Percentiles rank a stretch among this genome's conserved stretches.
Evolutionary conservation across 192 early-diverging fungal species (phyloP).

Genomic region (Backusella sp.): DNA sequence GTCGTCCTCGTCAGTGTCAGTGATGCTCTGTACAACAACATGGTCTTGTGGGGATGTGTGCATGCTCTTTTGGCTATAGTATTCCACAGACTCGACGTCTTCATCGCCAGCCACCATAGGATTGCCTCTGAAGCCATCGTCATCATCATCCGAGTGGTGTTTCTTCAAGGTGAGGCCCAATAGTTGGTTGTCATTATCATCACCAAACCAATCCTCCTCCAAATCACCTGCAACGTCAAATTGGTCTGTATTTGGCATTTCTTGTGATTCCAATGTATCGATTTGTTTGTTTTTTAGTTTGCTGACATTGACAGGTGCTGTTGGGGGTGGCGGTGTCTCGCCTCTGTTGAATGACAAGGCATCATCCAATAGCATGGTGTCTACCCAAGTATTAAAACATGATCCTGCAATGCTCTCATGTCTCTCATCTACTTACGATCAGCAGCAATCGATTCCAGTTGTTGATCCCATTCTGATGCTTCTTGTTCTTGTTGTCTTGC

Average conservation of each 20-base stretch:
- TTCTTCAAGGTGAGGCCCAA: neutral
- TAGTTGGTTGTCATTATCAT: slow-evolving; percentile 9
- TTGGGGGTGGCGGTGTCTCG: slow-evolving; percentile 18
- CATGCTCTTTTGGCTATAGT: slow-evolving; percentile 14
- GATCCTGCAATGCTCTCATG: neutral
- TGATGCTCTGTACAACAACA: neutral
- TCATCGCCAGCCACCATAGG: slow-evolving; percentile 56
- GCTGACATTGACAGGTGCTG: neutral
- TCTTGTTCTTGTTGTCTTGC: slow-evolving; percentile 19
- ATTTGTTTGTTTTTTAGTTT: slow-evolving; percentile 23
- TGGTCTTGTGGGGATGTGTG: neutral
- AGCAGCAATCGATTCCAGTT: slow-evolving; percentile 13
- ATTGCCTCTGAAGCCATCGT: slow-evolving; percentile 34
- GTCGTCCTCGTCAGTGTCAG: slow-evolving; percentile 9
- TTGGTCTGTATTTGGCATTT: slow-evolving; percentile 33
- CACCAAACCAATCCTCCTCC: slow-evolving; percentile 50
- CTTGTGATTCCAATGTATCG: slow-evolving; percentile 1
- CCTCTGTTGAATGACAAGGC: neutral
- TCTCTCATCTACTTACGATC: slow-evolving; percentile 3
- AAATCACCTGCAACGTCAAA: slow-evolving; percentile 43
- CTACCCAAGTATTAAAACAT: neutral
- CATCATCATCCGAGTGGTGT: slow-evolving; percentile 15
- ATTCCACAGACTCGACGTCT: slow-evolving; percentile 40
- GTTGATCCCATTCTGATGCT: slow-evolving; percentile 20
- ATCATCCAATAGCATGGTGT: neutral